Base-by-base conservation (phyloP, 2,329 filamentous ascomycete species). In the Xylariaceae sp. region DNA sequence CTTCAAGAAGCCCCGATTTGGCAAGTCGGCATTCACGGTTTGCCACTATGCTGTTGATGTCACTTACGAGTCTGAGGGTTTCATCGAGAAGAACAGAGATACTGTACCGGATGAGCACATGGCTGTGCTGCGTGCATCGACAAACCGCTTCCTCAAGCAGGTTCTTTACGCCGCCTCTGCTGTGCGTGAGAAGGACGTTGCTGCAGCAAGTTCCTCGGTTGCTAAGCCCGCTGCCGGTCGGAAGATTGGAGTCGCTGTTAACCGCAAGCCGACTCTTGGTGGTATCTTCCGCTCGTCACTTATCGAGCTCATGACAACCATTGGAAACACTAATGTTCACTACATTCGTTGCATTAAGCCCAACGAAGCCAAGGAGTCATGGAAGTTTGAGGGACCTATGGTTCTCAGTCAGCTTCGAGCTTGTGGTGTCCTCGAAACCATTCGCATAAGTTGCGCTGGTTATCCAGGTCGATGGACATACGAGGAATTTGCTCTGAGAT, bases 261-360 rank as follows among this genome's bases (percentile, higher is more conserved):
- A 96, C 77, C 86, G 93, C 73, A 99, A 99, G 76, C 94, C 94
- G 41, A 99, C 94, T 1, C 85, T 99, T 35, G 94, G 94, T 75
- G 94, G 94, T 63, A 99, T 99, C 67, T 99, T 99, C 87, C 96
- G 96, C 73, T 96, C 92, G 2, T 97, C 94, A 7, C 80, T 99
- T 69, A 97, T 99, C 68, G 94, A 99, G 76, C 84, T 99, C 55
- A 99, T 99, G 93, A 83, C 86, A 73, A 99, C 94, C 4, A 99
- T 99, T 76, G 96, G 95, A 75, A 92, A 90, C 67, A 99, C 94
- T 2, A 94, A 99, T 73, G 94, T 97, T 17, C 94, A 99, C 76
- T 99, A 99, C 76, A 99, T 99, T 72, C 88, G 94, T 67, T 99
- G 94, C 74, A 97, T 99, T 77, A 99, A 99, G 78, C 94, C 94